Base-by-base conservation (phyloP, 2,329 filamentous ascomycete genomes). In the Botryosphaeria dothidea region DNA sequence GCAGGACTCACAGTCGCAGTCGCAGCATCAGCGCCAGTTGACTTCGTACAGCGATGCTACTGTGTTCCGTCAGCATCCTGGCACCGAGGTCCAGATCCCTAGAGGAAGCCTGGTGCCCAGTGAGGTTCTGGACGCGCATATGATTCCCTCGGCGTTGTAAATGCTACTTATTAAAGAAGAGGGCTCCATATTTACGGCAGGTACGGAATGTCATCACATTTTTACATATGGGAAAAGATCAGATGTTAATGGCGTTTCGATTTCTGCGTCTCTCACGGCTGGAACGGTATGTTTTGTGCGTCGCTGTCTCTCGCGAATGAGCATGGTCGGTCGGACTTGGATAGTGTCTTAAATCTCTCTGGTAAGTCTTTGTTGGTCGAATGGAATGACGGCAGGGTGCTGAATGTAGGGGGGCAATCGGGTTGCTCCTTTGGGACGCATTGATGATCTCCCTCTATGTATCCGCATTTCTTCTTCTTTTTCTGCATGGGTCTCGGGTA, bases 61-160 rank as follows among this genome's bases (percentile, higher is more conserved):
- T 1, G 74, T 79, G 29, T 79, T 79, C 69, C 71, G 73, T 52
- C 72, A 73, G 34, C 77, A 79, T 48, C 77, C 77, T 3, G 77
- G 77, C 21, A 77, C 72, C 4, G 76, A 79, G 67, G 76, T 79
- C 4, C 65, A 74, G 60, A 77, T 79, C 66, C 77, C 74, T 52
- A 73, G 72, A 45, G 68, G 73, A 21, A 78, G 77, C 54, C 69
- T 70, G 3, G 76, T 79, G 6, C 75, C 77, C 5, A 75, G 72
- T 17, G 76, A 78, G 68, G 75, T 79, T 19, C 63, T 79, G 62
- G 75, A 79, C 52, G 68, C 66, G n/a, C 68, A 71, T 13, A 56
- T 65, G 31, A 62, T 58, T 31, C 56, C 62, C 6, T 69, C 66
- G 34, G 68, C 71, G 23, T 66, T 73, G 34, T 71, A 65, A 66